Evolutionary conservation across 129 eudicot genomes (phyloP).

Genomic region (Helianthus annuus): HanXRQr2.0-SUNRISE NC_035438.2:30645525-30646024

Average conservation of each 20-base stretch:
- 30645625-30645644: no score
- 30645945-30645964: background rate
- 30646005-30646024: conserved; percentile 4
- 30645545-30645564: background rate
- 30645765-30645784: conserved; percentile 98
- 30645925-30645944: background rate
- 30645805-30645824: conserved; percentile 99
- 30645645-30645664: no score
- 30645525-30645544: background rate
- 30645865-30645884: conserved; percentile 68
- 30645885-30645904: conserved; percentile 7
- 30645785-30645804: conserved; percentile 99
- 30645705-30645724: conserved; percentile 46
- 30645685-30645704: conserved; percentile 25
- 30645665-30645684: conserved; percentile 4
- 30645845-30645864: conserved; percentile 98
- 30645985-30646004: background rate
- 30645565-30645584: background rate
- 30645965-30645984: background rate
- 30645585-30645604: background rate
- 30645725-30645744: conserved; percentile 96
- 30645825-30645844: conserved; percentile 99
- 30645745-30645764: conserved; percentile 96
- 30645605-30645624: conserved; percentile 1
- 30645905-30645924: conserved; percentile 18